A percentile compares a stretch with the other conserved stretches of the same genome.
These are phyloP conservation scores for Paramecium octaurelia DNA, from an alignment of 73 alveolate species.

Conservation along the genomic window DNA sequence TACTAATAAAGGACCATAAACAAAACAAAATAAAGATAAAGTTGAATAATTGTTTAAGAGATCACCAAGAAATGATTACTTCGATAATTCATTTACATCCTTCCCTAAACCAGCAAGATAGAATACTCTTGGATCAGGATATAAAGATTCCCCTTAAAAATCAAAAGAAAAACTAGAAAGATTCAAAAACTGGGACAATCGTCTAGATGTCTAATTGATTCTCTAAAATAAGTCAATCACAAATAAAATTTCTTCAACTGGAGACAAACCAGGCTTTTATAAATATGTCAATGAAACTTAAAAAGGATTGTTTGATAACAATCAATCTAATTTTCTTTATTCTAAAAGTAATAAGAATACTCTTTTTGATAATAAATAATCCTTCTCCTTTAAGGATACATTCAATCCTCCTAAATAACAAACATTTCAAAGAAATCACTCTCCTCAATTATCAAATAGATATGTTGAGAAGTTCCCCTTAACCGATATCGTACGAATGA, in stretches of 20 bases:
- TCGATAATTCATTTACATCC: background rate
- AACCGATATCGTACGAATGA: constrained; percentile 30
- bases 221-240: background rate
- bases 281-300: constrained; percentile 3
- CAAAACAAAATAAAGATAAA: background rate
- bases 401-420: background rate
- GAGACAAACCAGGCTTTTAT: constrained; percentile 15
- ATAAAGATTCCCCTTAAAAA: constrained; percentile 37
- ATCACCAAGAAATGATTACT: background rate
- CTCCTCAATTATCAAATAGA: background rate
- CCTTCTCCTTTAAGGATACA: background rate
- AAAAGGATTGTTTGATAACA: constrained; percentile 8
- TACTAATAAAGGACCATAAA: background rate
- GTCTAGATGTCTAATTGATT: constrained; percentile 4
- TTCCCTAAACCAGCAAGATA: background rate
- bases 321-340: background rate
- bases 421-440: background rate
- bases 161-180: background rate
- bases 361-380: background rate
- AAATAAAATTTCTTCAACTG: background rate
- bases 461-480: constrained; percentile 18
- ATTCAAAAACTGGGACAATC: constrained; percentile 19
- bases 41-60: background rate
- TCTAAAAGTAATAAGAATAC: background rate
- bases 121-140: constrained; percentile 19